Evolutionary conservation across 163 green algal species (phyloP).

Genomic region (Scenedesmus sp.): DNA sequence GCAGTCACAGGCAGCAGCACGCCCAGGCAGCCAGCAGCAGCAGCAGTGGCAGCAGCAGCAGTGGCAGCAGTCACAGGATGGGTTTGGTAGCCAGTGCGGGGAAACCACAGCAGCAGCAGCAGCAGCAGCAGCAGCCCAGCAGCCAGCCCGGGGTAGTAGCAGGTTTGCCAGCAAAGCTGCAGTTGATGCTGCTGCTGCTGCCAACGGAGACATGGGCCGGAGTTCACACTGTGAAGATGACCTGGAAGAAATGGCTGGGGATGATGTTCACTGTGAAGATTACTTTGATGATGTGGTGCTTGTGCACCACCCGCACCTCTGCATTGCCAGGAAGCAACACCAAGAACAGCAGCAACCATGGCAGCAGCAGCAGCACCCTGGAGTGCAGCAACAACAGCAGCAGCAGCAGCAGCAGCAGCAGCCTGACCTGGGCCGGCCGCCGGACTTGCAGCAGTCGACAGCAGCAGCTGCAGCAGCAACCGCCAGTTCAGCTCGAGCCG

Average conservation of each 20-base stretch:
- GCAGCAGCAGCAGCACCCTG: background rate
- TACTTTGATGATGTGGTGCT: constrained; percentile 38
- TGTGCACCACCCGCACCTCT: constrained; percentile 22
- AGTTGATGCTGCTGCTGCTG: constrained; percentile 12
- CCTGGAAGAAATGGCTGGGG: background rate
- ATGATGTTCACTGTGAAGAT: background rate
- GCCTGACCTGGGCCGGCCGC: background rate
- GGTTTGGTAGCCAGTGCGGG: background rate
- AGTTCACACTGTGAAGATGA: constrained; percentile 2
- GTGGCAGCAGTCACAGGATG: background rate
- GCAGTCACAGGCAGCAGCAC: constrained; percentile 12
- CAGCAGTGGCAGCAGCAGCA: constrained; percentile 2
- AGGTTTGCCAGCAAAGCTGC: constrained; percentile 5
- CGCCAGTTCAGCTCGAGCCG: background rate
- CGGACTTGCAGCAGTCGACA: background rate
- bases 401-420: constrained; percentile 21
- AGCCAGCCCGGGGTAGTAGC: background rate
- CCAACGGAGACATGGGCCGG: too few relatives aligned
- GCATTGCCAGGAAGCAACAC: background rate
- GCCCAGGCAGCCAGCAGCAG: constrained; percentile 12
- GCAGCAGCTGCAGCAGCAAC: constrained; percentile 15
- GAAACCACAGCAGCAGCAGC: constrained; percentile 11
- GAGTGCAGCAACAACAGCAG: constrained; percentile 22
- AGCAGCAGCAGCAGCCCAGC: background rate
- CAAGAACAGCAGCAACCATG: constrained; percentile 9